A percentile compares a stretch with the other conserved stretches of the same genome.
These are phyloP conservation scores for Exophiala bonariae DNA, from an alignment of 2,329 filamentous ascomycete species.

Conservation along the genomic window DNA sequence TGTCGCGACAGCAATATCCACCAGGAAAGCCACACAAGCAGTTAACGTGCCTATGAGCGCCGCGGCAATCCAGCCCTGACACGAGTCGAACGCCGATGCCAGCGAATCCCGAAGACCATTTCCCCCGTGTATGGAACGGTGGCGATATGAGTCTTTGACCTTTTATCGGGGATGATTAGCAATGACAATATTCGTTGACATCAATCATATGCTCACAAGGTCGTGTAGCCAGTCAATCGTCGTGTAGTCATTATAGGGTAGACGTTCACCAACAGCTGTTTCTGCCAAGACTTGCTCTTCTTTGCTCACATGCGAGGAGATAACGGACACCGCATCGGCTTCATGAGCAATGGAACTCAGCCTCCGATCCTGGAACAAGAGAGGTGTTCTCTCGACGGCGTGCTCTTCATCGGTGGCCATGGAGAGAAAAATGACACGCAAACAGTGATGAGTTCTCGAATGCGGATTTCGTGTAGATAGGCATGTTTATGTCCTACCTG, in stretches of 20 bases:
- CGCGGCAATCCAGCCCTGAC: conserved; percentile 58
- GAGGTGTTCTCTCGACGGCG: conserved; percentile 14
- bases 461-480: too few relatives aligned
- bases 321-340: conserved; percentile 43
- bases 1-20: conserved; percentile 56
- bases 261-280: conserved; percentile 53
- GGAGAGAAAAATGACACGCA: too few relatives aligned
- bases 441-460: too few relatives aligned
- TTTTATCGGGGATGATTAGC: too few relatives aligned
- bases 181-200: too few relatives aligned
- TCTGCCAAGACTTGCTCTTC: conserved; percentile 49
- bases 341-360: conserved; percentile 39
- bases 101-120: conserved; percentile 43
- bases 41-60: conserved; percentile 56
- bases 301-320: conserved; percentile 45
- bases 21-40: conserved; percentile 55
- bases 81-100: conserved; percentile 48
- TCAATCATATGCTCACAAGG: conserved; percentile 44
- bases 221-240: conserved; percentile 65
- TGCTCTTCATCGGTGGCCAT: conserved; percentile 21
- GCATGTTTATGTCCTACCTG: too few relatives aligned
- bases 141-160: conserved; percentile 60
- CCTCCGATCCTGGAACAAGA: conserved; percentile 28
- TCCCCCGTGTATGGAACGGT: conserved; percentile 45
- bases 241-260: conserved; percentile 63